Percentiles rank a stretch among this genome's conserved stretches.
These are phyloP conservation scores for Penicillium maclennaniae DNA, from an alignment of 495 filamentous ascomycete genomes.

Conservation along the genomic window DNA sequence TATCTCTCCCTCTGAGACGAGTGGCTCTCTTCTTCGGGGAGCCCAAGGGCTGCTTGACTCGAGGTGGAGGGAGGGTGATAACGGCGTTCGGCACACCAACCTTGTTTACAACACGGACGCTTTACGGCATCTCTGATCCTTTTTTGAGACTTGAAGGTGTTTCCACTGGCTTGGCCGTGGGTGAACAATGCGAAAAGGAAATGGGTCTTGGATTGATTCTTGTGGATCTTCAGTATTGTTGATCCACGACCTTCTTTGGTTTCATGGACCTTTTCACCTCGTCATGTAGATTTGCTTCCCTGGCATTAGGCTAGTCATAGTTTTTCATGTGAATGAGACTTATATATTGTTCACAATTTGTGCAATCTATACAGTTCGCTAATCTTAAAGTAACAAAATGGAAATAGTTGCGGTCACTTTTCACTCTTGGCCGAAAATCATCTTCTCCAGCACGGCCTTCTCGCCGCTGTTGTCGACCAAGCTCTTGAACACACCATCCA, in stretches of 20 bases:
- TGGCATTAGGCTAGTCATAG: neutral
- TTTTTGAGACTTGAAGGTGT: slow-evolving; percentile 43
- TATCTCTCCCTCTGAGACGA: slow-evolving; percentile 60
- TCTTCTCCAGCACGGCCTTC: slow-evolving; percentile 53
- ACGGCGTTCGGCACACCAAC: slow-evolving; percentile 97
- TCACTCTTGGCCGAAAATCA: slow-evolving; percentile 34
- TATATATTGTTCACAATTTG: slow-evolving; percentile 6
- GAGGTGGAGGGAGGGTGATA: slow-evolving; percentile 76
- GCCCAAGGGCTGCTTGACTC: slow-evolving; percentile 84
- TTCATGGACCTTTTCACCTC: slow-evolving; percentile 12
- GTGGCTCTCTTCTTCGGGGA: slow-evolving; percentile 80
- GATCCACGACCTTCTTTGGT: neutral
- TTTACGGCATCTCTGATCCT: slow-evolving; percentile 93
- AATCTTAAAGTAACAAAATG: neutral
- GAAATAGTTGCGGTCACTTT: neutral
- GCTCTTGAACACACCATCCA: slow-evolving; percentile 57
- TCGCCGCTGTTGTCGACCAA: slow-evolving; percentile 78
- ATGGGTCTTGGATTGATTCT: slow-evolving; percentile 9
- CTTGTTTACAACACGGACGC: slow-evolving; percentile 97
- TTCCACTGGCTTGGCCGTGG: slow-evolving; percentile 12
- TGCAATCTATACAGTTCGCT: slow-evolving; percentile 6
- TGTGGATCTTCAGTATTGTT: neutral
- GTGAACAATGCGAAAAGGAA: neutral
- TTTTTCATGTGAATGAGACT: neutral
- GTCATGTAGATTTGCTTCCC: neutral